A percentile compares a stretch with the other conserved stretches of the same genome.
Conservation (phyloP, 1,284 basidiomycete genomes). For the Veloporphyrellus conicus region DNA sequence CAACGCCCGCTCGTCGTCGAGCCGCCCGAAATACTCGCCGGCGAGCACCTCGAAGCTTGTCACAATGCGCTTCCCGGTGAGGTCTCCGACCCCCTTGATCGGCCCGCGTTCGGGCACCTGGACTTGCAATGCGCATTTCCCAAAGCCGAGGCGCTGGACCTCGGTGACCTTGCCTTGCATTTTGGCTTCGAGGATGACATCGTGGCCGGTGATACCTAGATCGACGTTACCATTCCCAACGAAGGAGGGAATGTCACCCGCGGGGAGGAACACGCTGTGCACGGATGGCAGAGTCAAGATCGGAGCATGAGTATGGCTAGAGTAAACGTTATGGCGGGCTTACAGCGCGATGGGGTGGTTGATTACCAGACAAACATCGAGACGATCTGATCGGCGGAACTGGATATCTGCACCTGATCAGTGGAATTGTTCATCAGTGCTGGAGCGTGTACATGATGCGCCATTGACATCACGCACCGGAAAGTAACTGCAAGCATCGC, state of each 20-base stretch:
- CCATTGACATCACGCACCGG: conserved; percentile 51
- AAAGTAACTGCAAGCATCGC: conserved; percentile 82
- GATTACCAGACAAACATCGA: conserved; percentile 89
- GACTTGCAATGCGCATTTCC: conserved; percentile 91
- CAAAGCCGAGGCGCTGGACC: conserved; percentile 84
- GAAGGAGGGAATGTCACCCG: conserved; percentile 96
- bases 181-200: conserved; percentile 89
- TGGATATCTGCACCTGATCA: conserved; percentile 88
- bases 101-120: conserved; percentile 84
- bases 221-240: conserved; percentile 97
- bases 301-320: background rate
- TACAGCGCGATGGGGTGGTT: conserved; percentile 94
- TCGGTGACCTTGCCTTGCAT: conserved; percentile 79
- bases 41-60: conserved; percentile 92
- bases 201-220: conserved; percentile 91
- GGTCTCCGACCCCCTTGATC: conserved; percentile 70
- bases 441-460: background rate
- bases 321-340: conserved; percentile 11
- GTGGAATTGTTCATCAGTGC: background rate
- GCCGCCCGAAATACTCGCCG: conserved; percentile 68
- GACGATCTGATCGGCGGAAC: conserved; percentile 83
- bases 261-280: conserved; percentile 92
- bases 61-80: conserved; percentile 89
- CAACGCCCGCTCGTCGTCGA: conserved; percentile 63
- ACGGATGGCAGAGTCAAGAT: no score